A percentile compares a stretch with the other conserved stretches of the same genome.
These are phyloP conservation scores for Deuterostichococcus epilithicus DNA, from an alignment of 139 green algal genomes.

Conservation along the genomic window DNA sequence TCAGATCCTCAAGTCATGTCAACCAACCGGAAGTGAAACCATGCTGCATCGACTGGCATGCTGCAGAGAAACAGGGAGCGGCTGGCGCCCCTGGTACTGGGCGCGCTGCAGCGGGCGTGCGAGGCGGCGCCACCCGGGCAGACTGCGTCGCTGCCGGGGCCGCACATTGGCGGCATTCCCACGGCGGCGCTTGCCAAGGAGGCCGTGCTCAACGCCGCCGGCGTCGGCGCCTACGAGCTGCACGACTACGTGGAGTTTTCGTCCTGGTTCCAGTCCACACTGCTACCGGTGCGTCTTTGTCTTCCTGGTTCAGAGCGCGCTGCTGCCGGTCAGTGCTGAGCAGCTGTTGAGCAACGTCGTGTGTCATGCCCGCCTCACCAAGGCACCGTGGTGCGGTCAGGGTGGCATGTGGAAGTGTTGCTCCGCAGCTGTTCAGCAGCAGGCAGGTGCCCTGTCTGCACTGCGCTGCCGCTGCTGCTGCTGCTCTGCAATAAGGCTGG, in stretches of 20 bases:
- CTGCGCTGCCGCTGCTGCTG: too few relatives aligned
- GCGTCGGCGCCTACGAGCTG: conserved; percentile 71
- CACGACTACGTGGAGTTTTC: conserved; percentile 76
- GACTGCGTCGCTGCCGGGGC: conserved; percentile 21
- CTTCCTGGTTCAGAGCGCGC: conserved; percentile 6
- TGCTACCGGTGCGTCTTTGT: conserved; percentile 27
- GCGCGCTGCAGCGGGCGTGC: conserved; percentile 30
- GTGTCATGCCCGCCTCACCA: too few relatives aligned
- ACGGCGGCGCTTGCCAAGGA: conserved; percentile 71
- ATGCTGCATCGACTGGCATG: too few relatives aligned
- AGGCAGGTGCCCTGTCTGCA: too few relatives aligned
- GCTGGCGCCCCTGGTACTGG: conserved; percentile 55
- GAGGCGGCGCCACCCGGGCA: conserved; percentile 30
- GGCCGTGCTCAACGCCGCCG: conserved; percentile 74
- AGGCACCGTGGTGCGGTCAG: too few relatives aligned
- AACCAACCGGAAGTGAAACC: too few relatives aligned
- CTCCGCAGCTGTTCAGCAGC: too few relatives aligned
- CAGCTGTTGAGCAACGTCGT: too few relatives aligned
- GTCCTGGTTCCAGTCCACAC: conserved; percentile 36
- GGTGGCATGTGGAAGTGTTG: too few relatives aligned
- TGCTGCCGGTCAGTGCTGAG: too few relatives aligned
- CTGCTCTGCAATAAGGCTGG: too few relatives aligned
- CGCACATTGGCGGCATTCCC: conserved; percentile 18
- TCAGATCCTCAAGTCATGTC: too few relatives aligned
- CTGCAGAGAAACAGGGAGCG: conserved; percentile 44